Percentiles rank a stretch among this genome's conserved stretches.
Evolutionary conservation across 1,139 yeast genomes (phyloP).

Genomic region (Suhomyces chickasaworum): DNA sequence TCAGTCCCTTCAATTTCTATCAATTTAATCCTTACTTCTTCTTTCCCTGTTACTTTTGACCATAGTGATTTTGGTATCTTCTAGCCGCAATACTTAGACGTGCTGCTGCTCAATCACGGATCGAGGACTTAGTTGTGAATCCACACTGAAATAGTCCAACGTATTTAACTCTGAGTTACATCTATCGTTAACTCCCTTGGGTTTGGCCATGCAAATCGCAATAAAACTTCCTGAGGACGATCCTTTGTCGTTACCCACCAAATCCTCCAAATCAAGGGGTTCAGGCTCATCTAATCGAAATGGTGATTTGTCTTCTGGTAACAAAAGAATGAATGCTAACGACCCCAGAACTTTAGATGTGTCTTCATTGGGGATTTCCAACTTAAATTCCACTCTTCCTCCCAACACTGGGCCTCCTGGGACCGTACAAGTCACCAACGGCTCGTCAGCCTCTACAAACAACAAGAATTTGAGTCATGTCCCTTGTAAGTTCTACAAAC

Average conservation of each 20-base stretch:
- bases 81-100: background rate
- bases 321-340: constrained; percentile 4
- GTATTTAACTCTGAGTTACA: background rate
- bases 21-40: background rate
- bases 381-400: constrained; percentile 22
- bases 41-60: background rate
- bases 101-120: background rate
- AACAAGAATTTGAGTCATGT: constrained; percentile 74
- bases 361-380: constrained; percentile 5
- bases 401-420: constrained; percentile 50
- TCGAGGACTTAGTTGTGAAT: background rate
- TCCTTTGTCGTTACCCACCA: constrained; percentile 3
- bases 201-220: constrained; percentile 8
- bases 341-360: constrained; percentile 10
- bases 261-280: constrained; percentile 4
- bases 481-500: constrained; percentile 89
- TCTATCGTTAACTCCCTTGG: background rate
- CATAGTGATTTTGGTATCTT: background rate
- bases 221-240: constrained; percentile 4
- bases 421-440: constrained; percentile 23
- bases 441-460: constrained; percentile 10
- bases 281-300: constrained; percentile 1
- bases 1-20: background rate
- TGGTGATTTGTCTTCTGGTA: constrained; percentile 1
- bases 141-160: background rate